Evolutionary conservation across 768 basidiomycete genomes (phyloP).

Genomic region (Lactifluus echinatus): DNA sequence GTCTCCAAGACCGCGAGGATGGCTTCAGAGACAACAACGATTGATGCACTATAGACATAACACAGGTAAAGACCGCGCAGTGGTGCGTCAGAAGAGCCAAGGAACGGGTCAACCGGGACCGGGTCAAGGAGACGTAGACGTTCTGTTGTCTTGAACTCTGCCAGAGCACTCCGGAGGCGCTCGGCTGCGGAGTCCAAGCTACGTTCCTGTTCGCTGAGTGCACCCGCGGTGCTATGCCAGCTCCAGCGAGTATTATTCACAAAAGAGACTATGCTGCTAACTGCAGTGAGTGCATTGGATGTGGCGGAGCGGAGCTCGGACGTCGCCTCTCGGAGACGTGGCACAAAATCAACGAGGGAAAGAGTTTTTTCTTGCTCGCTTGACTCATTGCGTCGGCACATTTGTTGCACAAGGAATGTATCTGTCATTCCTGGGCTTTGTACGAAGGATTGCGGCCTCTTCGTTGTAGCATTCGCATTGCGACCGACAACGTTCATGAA

Average conservation of each 20-base stretch:
- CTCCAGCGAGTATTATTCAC: conserved; percentile 32
- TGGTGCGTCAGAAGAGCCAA: conserved; percentile 27
- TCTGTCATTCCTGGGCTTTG: conserved; percentile 24
- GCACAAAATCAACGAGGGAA: conserved; percentile 30
- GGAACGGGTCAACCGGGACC: conserved; percentile 37
- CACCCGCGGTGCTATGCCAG: conserved; percentile 15
- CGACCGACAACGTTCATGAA: conserved; percentile 27
- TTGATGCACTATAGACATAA: conserved; percentile 41
- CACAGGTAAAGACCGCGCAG: conserved; percentile 39
- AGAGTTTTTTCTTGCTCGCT: conserved; percentile 27
- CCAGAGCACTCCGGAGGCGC: conserved; percentile 24
- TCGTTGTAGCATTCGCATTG: too few relatives aligned
- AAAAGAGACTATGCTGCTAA: conserved; percentile 23
- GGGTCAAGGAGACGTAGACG: conserved; percentile 36
- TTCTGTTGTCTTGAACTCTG: conserved; percentile 27
- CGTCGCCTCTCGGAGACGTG: conserved; percentile 30
- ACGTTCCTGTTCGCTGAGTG: conserved; percentile 17
- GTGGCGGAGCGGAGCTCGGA: conserved; percentile 29
- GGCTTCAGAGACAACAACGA: conserved; percentile 32
- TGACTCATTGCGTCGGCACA: conserved; percentile 23
- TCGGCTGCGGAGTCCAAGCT: conserved; percentile 26
- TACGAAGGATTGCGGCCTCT: too few relatives aligned
- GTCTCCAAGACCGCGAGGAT: conserved; percentile 31
- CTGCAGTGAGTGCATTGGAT: conserved; percentile 24
- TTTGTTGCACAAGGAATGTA: conserved; percentile 31